Base-by-base conservation (phyloP, 805 yeast genomes). In the Soucietia sequanensis region DNA sequence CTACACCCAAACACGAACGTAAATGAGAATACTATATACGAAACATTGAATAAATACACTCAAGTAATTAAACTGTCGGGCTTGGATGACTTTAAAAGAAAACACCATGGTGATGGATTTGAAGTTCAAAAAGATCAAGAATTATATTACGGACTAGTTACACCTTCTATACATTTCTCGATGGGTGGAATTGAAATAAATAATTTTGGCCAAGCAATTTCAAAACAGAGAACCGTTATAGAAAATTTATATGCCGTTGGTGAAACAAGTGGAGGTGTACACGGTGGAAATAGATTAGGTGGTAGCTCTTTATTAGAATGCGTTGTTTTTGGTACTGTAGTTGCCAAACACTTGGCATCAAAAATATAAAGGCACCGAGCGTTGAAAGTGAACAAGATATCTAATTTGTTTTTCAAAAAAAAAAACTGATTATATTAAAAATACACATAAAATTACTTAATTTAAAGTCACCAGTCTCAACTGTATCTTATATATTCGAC, bases 221-320 rank as follows among this genome's bases (percentile, higher is more conserved):
- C 38, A 2, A 47, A 56, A 27, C 45, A 60, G 21, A 48, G 54
- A 12, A 37, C 54, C 2, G 45, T 65, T 6, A 57, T 73, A 3
- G 47, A 56, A 2, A 79, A 80, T 11, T 48, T 80, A 7, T 80
- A 65, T 52, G 85, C 85, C 0, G 76, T 75, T 14, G 88, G 87
- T 10, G 87, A 81, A 51, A 73, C 77, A 14, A 73, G 81, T 31
- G 86, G 85, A 13, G 87, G 85, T 27, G 74, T 80, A 4, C 86
- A 80, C 50, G 87, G 87, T 8, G 70, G 64, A 11, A 77, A 78
- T 46, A 68, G 85, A 54, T 55, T 81, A 18, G 80, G 78, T 20
- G 84, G 84, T 1, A 70, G 79, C 9, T 69, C 78, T 29, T 58
- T 79, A 26, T 56, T 78, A 21, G 80, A 75, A 44, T 77, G 83